Evolutionary conservation across 2,329 filamentous ascomycete genomes (phyloP).

Genomic region (Colletotrichum sidae): DNA sequence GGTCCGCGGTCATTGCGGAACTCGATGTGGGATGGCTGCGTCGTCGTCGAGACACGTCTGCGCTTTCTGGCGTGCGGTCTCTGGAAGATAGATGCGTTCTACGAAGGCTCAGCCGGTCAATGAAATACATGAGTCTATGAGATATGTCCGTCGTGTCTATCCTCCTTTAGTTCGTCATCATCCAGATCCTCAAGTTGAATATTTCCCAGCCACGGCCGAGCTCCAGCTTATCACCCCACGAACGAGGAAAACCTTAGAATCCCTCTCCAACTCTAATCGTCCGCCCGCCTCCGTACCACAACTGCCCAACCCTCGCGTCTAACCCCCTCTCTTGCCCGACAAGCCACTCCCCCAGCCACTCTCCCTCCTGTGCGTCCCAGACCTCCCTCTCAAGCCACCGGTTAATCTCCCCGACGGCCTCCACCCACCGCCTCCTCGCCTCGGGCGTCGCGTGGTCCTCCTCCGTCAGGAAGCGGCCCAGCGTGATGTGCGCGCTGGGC

Average conservation of each 20-base stretch:
- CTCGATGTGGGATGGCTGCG: conserved; percentile 32
- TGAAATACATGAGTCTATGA: conserved; percentile 35
- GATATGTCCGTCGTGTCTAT: background rate
- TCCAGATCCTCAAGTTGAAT: background rate
- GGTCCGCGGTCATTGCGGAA: background rate
- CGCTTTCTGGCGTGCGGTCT: conserved; percentile 15
- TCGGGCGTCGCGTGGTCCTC: conserved; percentile 70
- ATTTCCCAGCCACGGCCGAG: background rate
- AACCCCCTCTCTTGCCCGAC: conserved; percentile 89
- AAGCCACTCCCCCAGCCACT: conserved; percentile 77
- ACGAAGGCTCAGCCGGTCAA: conserved; percentile 36
- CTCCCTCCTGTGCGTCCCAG: conserved; percentile 68
- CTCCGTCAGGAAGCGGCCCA: conserved; percentile 81
- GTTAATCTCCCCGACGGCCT: conserved; percentile 82
- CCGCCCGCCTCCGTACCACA: conserved; percentile 91
- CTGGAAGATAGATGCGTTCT: conserved; percentile 29
- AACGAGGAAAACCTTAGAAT: conserved; percentile 53
- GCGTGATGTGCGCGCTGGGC: conserved; percentile 89
- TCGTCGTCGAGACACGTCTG: conserved; percentile 3
- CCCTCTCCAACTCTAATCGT: conserved; percentile 73
- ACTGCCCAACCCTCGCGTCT: conserved; percentile 76
- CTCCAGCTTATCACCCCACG: background rate
- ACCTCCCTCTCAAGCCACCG: conserved; percentile 76
- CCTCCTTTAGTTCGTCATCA: background rate
- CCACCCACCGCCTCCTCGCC: conserved; percentile 73